Evolutionary conservation across 2,329 filamentous ascomycete species (phyloP).

Genomic region (Hymenoscyphus albidus): DNA sequence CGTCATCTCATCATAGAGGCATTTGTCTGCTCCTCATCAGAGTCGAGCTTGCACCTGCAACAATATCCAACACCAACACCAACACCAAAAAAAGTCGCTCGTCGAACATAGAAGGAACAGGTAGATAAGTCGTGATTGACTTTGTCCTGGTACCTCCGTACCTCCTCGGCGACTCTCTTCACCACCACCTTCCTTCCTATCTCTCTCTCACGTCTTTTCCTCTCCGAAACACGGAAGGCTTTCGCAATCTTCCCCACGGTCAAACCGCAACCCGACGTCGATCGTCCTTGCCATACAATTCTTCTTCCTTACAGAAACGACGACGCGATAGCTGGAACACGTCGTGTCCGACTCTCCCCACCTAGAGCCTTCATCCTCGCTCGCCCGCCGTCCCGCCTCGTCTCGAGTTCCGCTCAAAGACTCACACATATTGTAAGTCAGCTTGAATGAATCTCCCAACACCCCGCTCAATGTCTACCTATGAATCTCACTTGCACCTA

Average conservation of each 20-base stretch:
- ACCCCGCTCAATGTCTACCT: constrained; percentile 11
- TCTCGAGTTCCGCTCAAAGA: constrained; percentile 5
- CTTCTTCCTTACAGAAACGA: constrained; percentile 9
- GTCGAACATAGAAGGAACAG: constrained; percentile 28
- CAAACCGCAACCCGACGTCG: background rate
- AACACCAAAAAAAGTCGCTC: background rate
- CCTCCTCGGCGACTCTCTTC: constrained; percentile 13
- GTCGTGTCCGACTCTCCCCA: constrained; percentile 24
- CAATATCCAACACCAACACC: background rate
- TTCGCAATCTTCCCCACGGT: constrained; percentile 9
- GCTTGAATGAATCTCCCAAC: constrained; percentile 6
- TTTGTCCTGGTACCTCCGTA: constrained; percentile 28
- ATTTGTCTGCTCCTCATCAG: background rate
- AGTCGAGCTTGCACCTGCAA: background rate
- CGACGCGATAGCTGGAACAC: constrained; percentile 33
- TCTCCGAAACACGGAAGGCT: background rate
- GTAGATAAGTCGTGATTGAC: constrained; percentile 28
- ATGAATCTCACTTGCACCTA: constrained; percentile 12
- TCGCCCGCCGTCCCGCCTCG: background rate
- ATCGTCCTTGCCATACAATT: constrained; percentile 16
- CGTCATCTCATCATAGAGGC: background rate
- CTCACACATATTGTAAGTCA: constrained; percentile 27
- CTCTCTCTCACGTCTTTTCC: background rate
- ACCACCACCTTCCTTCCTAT: constrained; percentile 4
- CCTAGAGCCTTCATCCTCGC: constrained; percentile 6